These are phyloP conservation scores for Candolleomyces aberdarensis DNA, from an alignment of 768 basidiomycete genomes.

Conservation along the genomic window DNA sequence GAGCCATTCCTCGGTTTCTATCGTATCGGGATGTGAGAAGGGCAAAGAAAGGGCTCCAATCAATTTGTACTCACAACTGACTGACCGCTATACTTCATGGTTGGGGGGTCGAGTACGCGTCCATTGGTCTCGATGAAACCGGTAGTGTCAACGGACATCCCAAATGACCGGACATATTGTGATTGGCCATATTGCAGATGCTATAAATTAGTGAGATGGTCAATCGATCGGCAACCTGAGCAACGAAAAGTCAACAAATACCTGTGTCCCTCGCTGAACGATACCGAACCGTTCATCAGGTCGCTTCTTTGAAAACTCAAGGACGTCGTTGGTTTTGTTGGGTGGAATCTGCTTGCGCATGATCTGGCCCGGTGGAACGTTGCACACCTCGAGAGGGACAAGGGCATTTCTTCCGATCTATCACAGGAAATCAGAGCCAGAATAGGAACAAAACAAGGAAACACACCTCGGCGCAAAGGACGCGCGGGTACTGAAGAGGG, in stretches of 20 bases:
- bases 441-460: neutral
- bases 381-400: slow-evolving; percentile 67
- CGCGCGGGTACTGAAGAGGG: slow-evolving; percentile 42
- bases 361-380: slow-evolving; percentile 61
- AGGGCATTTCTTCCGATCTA: slow-evolving; percentile 62
- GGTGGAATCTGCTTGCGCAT: slow-evolving; percentile 67
- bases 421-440: neutral
- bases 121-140: slow-evolving; percentile 53
- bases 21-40: neutral
- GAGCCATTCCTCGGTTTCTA: slow-evolving; percentile 61
- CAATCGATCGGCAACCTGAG: neutral
- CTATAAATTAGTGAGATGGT: slow-evolving; percentile 21
- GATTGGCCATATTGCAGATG: slow-evolving; percentile 66
- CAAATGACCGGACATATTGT: slow-evolving; percentile 68
- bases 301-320: slow-evolving; percentile 64
- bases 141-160: slow-evolving; percentile 51
- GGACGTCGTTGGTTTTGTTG: slow-evolving; percentile 58
- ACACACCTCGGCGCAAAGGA: slow-evolving; percentile 57
- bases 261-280: slow-evolving; percentile 52
- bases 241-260: slow-evolving; percentile 16
- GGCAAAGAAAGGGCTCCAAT: slow-evolving; percentile 32
- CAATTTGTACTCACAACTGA: neutral
- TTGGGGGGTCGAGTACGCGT: slow-evolving; percentile 59
- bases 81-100: slow-evolving; percentile 54
- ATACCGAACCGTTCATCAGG: slow-evolving; percentile 54